phyloP scores from a whole-genome alignment of 768 basidiomycete species.

The Naganishia randhawae region DNA sequence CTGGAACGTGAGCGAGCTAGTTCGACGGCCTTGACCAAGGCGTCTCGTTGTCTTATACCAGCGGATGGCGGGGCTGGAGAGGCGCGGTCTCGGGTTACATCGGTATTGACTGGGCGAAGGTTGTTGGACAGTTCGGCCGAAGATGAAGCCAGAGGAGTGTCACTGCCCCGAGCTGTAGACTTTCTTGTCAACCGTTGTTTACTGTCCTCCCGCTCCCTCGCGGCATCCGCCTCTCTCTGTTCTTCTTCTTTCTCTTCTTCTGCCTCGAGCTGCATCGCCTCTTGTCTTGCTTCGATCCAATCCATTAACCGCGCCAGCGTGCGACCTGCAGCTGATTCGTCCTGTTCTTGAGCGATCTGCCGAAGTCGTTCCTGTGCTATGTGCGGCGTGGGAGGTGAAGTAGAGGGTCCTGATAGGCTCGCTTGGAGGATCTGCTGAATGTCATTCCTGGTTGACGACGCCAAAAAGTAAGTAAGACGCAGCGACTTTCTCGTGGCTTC shows the following conservation, averaged over 20 bases:
- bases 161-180: background rate
- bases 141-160: background rate
- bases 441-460: conserved; percentile 33
- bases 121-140: conserved; percentile 1
- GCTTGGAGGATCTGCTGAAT: conserved; percentile 37
- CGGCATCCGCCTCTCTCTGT: conserved; percentile 18
- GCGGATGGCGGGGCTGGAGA: conserved; percentile 1
- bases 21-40: conserved; percentile 29
- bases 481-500: background rate
- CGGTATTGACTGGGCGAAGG: background rate
- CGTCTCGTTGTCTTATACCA: conserved; percentile 24
- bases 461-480: background rate
- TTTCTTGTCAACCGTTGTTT: conserved; percentile 8
- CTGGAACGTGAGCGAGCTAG: conserved; percentile 11
- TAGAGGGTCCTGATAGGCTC: conserved; percentile 22
- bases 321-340: conserved; percentile 23
- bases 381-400: conserved; percentile 20
- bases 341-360: conserved; percentile 25
- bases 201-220: conserved; percentile 12
- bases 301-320: conserved; percentile 38
- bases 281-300: conserved; percentile 39
- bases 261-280: conserved; percentile 28
- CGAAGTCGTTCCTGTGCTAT: conserved; percentile 10
- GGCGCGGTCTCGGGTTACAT: background rate
- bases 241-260: conserved; percentile 31